Evolutionary conservation across 441 rosid species (phyloP).

Genomic region (Populus hybrid): DNA sequence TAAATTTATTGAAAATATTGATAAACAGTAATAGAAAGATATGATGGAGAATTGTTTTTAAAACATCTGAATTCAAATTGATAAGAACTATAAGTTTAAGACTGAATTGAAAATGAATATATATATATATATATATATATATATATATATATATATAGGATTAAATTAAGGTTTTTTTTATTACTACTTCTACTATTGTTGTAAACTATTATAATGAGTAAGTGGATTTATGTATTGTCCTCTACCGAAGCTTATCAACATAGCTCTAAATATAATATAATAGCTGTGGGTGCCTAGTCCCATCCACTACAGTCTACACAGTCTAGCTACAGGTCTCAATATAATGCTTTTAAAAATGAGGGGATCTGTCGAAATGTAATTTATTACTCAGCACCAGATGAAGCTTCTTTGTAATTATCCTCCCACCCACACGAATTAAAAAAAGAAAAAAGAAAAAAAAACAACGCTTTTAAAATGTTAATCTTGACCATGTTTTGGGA

Average conservation of each 20-base stretch:
- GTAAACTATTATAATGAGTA: slow-evolving; percentile 29
- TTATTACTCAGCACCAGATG: slow-evolving; percentile 36
- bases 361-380: slow-evolving; percentile 43
- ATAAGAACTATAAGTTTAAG: too few species aligned
- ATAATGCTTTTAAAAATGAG: slow-evolving; percentile 21
- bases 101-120: too few species aligned
- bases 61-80: too few species aligned
- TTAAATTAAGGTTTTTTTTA: too few species aligned
- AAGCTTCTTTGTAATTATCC: slow-evolving; percentile 48
- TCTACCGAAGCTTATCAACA: slow-evolving; percentile 26
- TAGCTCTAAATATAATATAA: slow-evolving; percentile 5
- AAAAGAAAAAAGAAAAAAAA: not conserved
- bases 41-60: too few species aligned
- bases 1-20: too few species aligned
- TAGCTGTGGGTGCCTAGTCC: slow-evolving; percentile 40
- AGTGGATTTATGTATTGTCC: slow-evolving; percentile 50
- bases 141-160: too few species aligned
- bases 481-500: slow-evolving; percentile 48
- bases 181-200: too few species aligned
- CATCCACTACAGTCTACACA: slow-evolving; percentile 33
- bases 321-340: slow-evolving; percentile 2
- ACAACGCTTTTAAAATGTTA: slow-evolving; percentile 6
- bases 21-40: too few species aligned
- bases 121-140: too few species aligned
- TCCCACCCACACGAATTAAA: slow-evolving; percentile 37